These are phyloP conservation scores for Peronosclerospora sorghi DNA, from an alignment of 352 stramenopile genomes.

Conservation along the genomic window DNA sequence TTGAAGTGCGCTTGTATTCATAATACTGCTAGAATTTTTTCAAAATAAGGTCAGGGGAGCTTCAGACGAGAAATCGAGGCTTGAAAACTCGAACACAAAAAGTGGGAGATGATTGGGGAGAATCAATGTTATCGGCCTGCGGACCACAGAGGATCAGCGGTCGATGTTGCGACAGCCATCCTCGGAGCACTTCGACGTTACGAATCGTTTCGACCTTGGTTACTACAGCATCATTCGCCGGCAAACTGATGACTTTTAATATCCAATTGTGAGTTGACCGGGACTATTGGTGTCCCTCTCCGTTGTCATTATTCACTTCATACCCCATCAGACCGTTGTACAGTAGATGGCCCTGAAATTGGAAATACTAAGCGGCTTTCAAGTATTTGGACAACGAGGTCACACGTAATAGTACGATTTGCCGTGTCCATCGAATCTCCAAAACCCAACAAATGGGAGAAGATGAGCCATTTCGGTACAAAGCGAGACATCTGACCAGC, in stretches of 20 bases:
- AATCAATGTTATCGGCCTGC: conserved; percentile 99
- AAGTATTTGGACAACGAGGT: conserved; percentile 81
- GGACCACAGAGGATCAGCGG: conserved; percentile 97
- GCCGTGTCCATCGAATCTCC: conserved; percentile 91
- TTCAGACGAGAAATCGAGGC: conserved; percentile 98
- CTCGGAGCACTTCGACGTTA: conserved; percentile 95
- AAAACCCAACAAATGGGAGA: conserved; percentile 98
- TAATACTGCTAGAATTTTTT: conserved; percentile 99
- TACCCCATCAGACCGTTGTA: conserved; percentile 91
- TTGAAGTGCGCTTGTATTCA: conserved; percentile 94
- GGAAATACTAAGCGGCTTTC: conserved; percentile 86
- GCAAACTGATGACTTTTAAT: conserved; percentile 95
- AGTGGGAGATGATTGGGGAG: conserved; percentile 93
- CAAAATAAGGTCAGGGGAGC: conserved; percentile 97
- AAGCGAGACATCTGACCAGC: conserved; percentile 94
- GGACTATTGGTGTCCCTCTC: conserved; percentile 94
- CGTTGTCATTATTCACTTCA: conserved; percentile 94
- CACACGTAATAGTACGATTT: conserved; percentile 87
- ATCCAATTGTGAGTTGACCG: conserved; percentile 95
- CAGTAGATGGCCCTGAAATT: conserved; percentile 30
- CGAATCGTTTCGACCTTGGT: conserved; percentile 98
- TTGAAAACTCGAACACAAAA: conserved; percentile 96
- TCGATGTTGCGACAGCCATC: conserved; percentile 94
- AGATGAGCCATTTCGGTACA: conserved; percentile 95
- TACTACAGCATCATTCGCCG: conserved; percentile 97